Percentiles rank a stretch among this genome's conserved stretches.
Conservation (phyloP, 345 rosid species). For the Camelina hispida region DNA sequence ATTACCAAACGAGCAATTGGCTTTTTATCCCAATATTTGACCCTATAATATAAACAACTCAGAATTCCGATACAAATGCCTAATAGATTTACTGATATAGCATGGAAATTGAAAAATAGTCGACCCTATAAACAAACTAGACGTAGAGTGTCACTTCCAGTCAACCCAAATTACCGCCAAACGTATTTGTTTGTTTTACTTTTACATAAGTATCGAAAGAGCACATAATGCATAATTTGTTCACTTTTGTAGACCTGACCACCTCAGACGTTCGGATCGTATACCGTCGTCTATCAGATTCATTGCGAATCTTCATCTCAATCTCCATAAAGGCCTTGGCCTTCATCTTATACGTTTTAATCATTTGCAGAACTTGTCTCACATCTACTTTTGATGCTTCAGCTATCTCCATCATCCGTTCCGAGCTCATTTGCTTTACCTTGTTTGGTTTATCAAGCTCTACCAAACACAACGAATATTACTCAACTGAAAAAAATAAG, state of each 20-base stretch:
- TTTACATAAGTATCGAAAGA: too few relatives aligned
- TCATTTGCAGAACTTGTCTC: neutral
- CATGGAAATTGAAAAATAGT: too few relatives aligned
- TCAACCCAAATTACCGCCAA: too few relatives aligned
- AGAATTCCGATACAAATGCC: too few relatives aligned
- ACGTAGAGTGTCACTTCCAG: too few relatives aligned
- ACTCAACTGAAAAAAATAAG: neutral
- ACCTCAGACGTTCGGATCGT: neutral
- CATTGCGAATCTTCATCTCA: neutral
- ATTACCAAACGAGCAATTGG: too few relatives aligned
- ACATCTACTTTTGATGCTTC: neutral
- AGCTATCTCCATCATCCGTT: neutral
- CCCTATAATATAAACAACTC: too few relatives aligned
- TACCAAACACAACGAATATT: neutral
- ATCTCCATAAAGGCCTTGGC: neutral
- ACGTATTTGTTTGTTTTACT: too few relatives aligned
- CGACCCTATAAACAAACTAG: too few relatives aligned
- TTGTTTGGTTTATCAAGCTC: neutral
- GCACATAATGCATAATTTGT: neutral
- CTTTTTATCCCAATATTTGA: too few relatives aligned
- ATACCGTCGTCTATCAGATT: neutral
- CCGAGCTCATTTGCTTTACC: neutral
- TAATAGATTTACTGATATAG: too few relatives aligned
- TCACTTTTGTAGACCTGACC: too few relatives aligned
- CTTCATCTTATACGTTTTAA: neutral